Evolutionary conservation across 2,329 filamentous ascomycete genomes (phyloP), one percentile per base, ranked within the genome.

Genomic region (Aureobasidium sp.): DNA sequence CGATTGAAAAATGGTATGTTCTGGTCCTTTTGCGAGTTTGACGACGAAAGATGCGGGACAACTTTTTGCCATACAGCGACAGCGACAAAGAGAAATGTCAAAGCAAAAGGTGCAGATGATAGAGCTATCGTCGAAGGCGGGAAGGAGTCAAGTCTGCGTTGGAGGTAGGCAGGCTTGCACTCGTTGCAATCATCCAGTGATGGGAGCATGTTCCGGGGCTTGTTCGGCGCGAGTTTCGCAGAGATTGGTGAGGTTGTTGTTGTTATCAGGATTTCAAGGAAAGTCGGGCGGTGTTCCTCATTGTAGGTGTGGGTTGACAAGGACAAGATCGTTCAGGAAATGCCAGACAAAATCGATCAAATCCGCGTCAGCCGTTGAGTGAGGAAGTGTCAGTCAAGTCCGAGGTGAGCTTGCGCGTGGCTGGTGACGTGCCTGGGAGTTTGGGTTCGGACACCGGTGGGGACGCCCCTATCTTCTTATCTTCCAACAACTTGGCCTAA

Each of bases 11-110:
- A 83, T 63, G 85, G 81, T 51, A 84, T 77, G 1, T 85, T 85
- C 27, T 87, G 79, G 66, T 84, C 81, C 64, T 85, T 79, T 67
- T 83, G 81, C 69, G 70, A 62, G 15, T 61, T 64, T 63, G 76
- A 71, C 64, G 81, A 80, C 44, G 87, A 85, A 9, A 95, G 81
- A n/a, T 84, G 77, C 3, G 90, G 90, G 68, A 90, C 91, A 20
- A 95, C 76, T 68, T 84, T 87, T 39, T 84, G 82, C 56, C 85
- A 81, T 55, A 88, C 87, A 60, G 89, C 74, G 39, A 83, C 69
- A 55, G 82, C 83, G 66, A 89, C 83, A 56, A 82, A 70, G 65
- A 84, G 66, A 74, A 93, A 93, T 41, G 89, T 89, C 63, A 85
- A 72, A 63, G 89, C 72, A 72, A 94, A 90, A 0, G 90, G 89